phyloP scores from a whole-genome alignment of 805 yeast species.

The Schwanniomyces sp. region DNA sequence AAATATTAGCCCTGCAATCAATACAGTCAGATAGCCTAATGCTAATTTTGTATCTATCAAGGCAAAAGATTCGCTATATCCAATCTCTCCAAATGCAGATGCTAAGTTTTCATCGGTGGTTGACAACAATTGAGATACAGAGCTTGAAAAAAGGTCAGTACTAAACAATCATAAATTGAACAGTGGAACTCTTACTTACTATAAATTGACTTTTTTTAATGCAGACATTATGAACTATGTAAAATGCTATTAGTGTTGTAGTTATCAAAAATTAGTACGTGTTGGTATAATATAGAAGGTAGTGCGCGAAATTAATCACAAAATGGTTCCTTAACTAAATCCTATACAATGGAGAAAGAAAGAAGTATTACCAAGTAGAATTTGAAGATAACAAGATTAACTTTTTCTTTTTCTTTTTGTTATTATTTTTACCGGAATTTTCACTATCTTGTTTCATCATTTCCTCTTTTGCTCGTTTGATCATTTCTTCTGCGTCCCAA shows the following conservation, averaged over 20 bases:
- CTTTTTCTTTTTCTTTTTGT: constrained; percentile 45
- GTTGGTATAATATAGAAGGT: not conserved
- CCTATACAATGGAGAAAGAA: not conserved
- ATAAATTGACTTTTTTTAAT: constrained; percentile 21
- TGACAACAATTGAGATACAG: constrained; percentile 46
- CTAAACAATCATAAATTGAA: not conserved
- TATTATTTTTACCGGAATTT: constrained; percentile 18
- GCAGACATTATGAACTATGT: constrained; percentile 9
- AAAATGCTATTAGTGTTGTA: not conserved
- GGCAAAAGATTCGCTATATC: constrained; percentile 47
- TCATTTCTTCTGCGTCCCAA: constrained; percentile 51
- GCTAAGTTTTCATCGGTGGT: constrained; percentile 52
- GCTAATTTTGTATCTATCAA: constrained; percentile 48
- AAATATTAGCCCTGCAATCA: constrained; percentile 46
- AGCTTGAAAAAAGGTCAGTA: constrained; percentile 22
- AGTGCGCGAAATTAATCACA: not conserved
- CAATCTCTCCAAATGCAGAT: constrained; percentile 39
- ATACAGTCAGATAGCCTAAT: constrained; percentile 48
- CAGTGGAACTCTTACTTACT: constrained; percentile 14
- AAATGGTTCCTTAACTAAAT: no score
- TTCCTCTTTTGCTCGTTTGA: constrained; percentile 51
- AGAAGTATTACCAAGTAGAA: constrained; percentile 7
- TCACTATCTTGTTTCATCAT: constrained; percentile 28
- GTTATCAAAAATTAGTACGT: not conserved
- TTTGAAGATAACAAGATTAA: constrained; percentile 31